phyloP scores from a whole-genome alignment of 805 yeast genomes.

The Ogataea trehaloabstinens region DNA sequence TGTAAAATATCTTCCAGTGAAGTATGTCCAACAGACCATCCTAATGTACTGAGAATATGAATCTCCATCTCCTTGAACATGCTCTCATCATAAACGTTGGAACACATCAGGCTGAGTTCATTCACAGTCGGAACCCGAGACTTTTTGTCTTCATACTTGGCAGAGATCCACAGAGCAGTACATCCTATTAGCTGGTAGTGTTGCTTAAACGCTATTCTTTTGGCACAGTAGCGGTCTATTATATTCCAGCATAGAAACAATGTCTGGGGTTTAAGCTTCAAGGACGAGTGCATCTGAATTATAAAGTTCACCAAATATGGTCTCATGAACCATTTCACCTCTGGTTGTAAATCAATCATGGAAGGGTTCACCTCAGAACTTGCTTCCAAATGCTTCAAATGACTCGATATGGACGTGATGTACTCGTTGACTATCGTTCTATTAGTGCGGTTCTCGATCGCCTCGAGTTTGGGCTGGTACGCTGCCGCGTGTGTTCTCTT shows the following conservation, averaged over 20 bases:
- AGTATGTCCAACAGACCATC: slow-evolving; percentile 44
- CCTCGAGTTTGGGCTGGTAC: slow-evolving; percentile 45
- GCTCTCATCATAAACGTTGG: slow-evolving; percentile 51
- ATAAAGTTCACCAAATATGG: slow-evolving; percentile 75
- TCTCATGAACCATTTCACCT: slow-evolving; percentile 70
- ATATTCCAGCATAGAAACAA: slow-evolving; percentile 68
- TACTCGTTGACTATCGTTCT: slow-evolving; percentile 43
- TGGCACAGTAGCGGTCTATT: slow-evolving; percentile 89
- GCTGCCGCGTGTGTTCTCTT: slow-evolving; percentile 27
- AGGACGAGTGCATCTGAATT: slow-evolving; percentile 60
- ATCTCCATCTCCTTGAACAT: slow-evolving; percentile 48
- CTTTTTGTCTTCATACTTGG: slow-evolving; percentile 70
- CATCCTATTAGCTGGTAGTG: slow-evolving; percentile 90
- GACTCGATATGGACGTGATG: slow-evolving; percentile 35
- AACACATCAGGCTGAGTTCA: slow-evolving; percentile 54
- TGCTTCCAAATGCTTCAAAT: slow-evolving; percentile 41
- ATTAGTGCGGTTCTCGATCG: slow-evolving; percentile 46
- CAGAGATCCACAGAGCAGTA: slow-evolving; percentile 89
- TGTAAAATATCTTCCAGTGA: slow-evolving; percentile 52
- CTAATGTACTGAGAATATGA: slow-evolving; percentile 39
- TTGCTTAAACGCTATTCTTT: slow-evolving; percentile 76
- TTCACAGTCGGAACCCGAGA: slow-evolving; percentile 54
- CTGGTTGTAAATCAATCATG: slow-evolving; percentile 84
- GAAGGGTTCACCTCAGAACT: slow-evolving; percentile 40
- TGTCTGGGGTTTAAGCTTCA: slow-evolving; percentile 63